Evolutionary conservation across 129 eudicot species (phyloP).

Genomic region (Helichrysum umbraculigerum): DNA sequence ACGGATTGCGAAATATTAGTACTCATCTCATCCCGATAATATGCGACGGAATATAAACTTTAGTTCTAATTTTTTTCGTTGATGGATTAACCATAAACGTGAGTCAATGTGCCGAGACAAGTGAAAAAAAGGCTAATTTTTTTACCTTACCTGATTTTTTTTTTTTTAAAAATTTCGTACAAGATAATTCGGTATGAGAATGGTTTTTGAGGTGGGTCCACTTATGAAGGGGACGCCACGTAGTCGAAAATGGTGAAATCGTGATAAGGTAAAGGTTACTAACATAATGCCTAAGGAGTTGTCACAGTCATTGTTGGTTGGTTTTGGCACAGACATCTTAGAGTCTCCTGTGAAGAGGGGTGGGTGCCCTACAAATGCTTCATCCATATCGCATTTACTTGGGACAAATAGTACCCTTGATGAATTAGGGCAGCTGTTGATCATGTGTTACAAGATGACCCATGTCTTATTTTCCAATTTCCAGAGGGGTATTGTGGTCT

Average conservation of each 20-base stretch:
- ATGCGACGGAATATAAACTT: too few species aligned
- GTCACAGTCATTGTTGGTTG: constrained; percentile 41
- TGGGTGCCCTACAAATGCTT: constrained; percentile 27
- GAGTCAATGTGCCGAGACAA: too few species aligned
- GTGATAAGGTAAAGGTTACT: constrained; percentile 10
- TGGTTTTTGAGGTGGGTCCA: not conserved
- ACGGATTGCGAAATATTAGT: too few species aligned
- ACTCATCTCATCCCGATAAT: too few species aligned
- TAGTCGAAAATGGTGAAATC: constrained; percentile 10
- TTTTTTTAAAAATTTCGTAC: too few species aligned
- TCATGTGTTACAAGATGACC: constrained; percentile 1
- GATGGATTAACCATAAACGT: too few species aligned
- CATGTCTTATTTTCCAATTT: constrained; percentile 16
- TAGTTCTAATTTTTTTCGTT: too few species aligned
- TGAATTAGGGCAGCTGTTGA: not conserved
- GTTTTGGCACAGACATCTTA: constrained; percentile 16
- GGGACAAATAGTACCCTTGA: constrained; percentile 22
- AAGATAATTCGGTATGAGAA: too few species aligned
- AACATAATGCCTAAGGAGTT: constrained; percentile 21
- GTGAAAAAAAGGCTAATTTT: too few species aligned
- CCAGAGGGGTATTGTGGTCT: constrained; percentile 30
- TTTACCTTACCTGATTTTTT: too few species aligned
- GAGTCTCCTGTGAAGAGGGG: constrained; percentile 5
- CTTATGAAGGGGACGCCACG: not conserved
- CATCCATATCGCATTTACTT: constrained; percentile 5